Base-by-base conservation (phyloP, 352 stramenopile species). In the Globisporangium cederbergense region DNA sequence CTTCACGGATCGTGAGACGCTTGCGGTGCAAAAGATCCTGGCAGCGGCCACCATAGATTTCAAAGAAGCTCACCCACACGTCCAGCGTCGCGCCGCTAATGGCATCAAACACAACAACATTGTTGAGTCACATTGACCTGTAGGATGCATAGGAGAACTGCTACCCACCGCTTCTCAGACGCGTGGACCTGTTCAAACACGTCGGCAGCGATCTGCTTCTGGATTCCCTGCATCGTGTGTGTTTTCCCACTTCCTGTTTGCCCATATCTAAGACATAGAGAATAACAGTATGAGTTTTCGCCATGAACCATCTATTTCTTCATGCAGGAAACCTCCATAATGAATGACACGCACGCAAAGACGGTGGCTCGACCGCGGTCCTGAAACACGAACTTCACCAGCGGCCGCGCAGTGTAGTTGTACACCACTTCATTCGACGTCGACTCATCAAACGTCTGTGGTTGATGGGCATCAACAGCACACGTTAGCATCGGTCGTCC, bases 41-140 rank as follows among this genome's bases (percentile, higher is more conserved):
- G 28, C 97, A 93, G 34, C 97, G 96, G 49, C 95, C 95, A 0
- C 96, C 95, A 62, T 99, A 99, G 50, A 99, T 98, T 78, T 99
- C 97, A 66, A 98, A 99, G 42, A 98, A 97, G 38, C 90, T 98
- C 55, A 98, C 85, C 51, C 86, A 93, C 9, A 98, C 86, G 40
- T 89, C 83, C 38, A 98, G 63, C 11, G 85, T 68, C 42, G 85
- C 75, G 30, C 74, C 81, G 3, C 76, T 84, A 36, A 18, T 4
- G 6, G 45, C 36, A 34, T 3, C 18, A 36, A 65, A 28, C 50
- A 55, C 7, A 43, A 22, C 20, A 40, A 16, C 16, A 40, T 56
- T 10, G 2, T 20, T 16, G 28, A 14, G 50, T 25, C 9, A 56
- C n/a, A 22, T 40, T 40, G 16, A 9, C n/a, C 40, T n/a, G 14